A percentile compares a stretch with the other conserved stretches of the same genome.
Evolutionary conservation across 1,284 basidiomycete genomes (phyloP).

Genomic region (Marasmius sp.): DNA sequence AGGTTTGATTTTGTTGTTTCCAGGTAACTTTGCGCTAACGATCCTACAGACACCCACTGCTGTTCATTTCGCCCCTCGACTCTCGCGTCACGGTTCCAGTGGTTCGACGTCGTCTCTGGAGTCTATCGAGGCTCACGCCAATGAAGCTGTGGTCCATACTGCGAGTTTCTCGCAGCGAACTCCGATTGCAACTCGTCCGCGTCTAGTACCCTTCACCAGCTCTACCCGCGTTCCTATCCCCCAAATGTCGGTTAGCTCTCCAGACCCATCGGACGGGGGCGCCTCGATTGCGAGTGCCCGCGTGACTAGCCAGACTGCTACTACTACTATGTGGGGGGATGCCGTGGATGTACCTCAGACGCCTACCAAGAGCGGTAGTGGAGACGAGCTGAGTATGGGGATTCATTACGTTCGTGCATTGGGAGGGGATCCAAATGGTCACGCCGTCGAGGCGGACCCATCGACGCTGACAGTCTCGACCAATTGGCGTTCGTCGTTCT

Average conservation of each 20-base stretch:
- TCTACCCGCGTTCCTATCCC: slow-evolving; percentile 67
- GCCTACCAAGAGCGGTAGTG: slow-evolving; percentile 34
- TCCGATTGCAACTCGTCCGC: slow-evolving; percentile 39
- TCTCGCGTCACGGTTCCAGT: slow-evolving; percentile 30
- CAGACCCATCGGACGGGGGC: slow-evolving; percentile 26
- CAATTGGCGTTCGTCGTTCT: slow-evolving; percentile 54
- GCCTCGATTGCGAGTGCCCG: slow-evolving; percentile 33
- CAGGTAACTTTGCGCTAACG: neutral
- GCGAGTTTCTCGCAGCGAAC: slow-evolving; percentile 37
- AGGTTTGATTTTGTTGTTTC: neutral
- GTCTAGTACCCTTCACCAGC: slow-evolving; percentile 74
- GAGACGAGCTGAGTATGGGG: slow-evolving; percentile 63
- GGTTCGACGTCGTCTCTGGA: slow-evolving; percentile 33
- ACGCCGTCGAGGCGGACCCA: slow-evolving; percentile 23
- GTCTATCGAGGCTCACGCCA: slow-evolving; percentile 37
- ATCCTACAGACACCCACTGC: slow-evolving; percentile 41
- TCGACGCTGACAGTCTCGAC: slow-evolving; percentile 37
- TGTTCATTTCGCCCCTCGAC: slow-evolving; percentile 37
- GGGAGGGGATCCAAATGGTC: slow-evolving; percentile 42
- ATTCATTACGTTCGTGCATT: slow-evolving; percentile 69
- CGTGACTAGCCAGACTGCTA: slow-evolving; percentile 66
- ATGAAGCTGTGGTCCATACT: slow-evolving; percentile 47
- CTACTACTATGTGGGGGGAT: slow-evolving; percentile 53
- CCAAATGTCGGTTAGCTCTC: slow-evolving; percentile 33
- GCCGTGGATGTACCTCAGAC: slow-evolving; percentile 19